Evolutionary conservation across 2,329 filamentous ascomycete genomes (phyloP).

Genomic region (Nannizziopsis arthrosporioides): DNA sequence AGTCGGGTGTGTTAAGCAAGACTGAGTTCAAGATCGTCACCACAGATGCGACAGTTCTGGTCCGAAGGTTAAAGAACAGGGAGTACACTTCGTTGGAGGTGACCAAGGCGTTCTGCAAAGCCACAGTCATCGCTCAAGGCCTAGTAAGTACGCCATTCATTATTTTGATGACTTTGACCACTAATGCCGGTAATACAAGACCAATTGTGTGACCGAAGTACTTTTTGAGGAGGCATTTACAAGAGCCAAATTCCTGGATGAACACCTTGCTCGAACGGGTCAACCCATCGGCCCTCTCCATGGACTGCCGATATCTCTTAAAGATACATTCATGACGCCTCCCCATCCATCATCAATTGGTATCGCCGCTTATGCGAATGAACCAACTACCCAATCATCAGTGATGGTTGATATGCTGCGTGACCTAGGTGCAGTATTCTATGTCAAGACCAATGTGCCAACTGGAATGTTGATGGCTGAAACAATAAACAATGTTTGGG

Average conservation of each 20-base stretch:
- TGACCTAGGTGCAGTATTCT: slow-evolving; percentile 33
- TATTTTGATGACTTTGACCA: too few species aligned
- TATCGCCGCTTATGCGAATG: slow-evolving; percentile 14
- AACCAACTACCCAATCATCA: slow-evolving; percentile 19
- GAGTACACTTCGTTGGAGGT: slow-evolving; percentile 47
- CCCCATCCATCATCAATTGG: slow-evolving; percentile 17
- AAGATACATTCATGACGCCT: slow-evolving; percentile 30
- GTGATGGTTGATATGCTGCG: slow-evolving; percentile 30
- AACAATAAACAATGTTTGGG: slow-evolving; percentile 34
- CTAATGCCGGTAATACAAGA: slow-evolving; percentile 31
- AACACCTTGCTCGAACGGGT: slow-evolving; percentile 30
- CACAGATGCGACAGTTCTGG: slow-evolving; percentile 24
- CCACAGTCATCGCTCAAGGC: slow-evolving; percentile 48
- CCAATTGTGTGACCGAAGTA: slow-evolving; percentile 49
- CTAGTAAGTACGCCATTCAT: slow-evolving; percentile 35
- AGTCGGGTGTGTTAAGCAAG: slow-evolving; percentile 47
- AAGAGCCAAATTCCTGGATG: slow-evolving; percentile 28
- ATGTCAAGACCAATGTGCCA: slow-evolving; percentile 32
- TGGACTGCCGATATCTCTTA: slow-evolving; percentile 33
- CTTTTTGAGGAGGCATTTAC: slow-evolving; percentile 38
- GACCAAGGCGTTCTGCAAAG: slow-evolving; percentile 45
- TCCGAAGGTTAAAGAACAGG: slow-evolving; percentile 24
- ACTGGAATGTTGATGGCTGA: slow-evolving; percentile 37
- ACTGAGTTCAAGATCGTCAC: slow-evolving; percentile 41
- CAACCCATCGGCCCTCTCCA: slow-evolving; percentile 31